These are phyloP conservation scores for Lipomyces oligophaga DNA, from an alignment of 805 yeast species.

Conservation along the genomic window DNA sequence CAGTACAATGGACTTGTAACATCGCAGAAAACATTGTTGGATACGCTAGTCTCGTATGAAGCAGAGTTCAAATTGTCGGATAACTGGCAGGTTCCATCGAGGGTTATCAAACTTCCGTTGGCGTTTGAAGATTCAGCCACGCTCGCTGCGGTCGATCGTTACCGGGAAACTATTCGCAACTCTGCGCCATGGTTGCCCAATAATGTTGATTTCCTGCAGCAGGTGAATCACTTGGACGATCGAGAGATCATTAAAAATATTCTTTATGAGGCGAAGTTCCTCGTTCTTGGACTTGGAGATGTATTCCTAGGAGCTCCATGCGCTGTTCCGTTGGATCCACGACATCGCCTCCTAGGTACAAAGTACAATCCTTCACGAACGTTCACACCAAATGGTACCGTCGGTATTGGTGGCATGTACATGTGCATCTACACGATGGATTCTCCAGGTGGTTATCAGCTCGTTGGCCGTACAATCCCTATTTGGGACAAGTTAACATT, in stretches of 20 bases:
- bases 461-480: conserved; percentile 94
- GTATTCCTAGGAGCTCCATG: conserved; percentile 98
- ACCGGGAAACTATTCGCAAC: conserved; percentile 87
- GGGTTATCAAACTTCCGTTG: conserved; percentile 84
- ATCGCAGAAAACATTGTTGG: conserved; percentile 58
- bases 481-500: conserved; percentile 93
- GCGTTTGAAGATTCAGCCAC: conserved; percentile 93
- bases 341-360: conserved; percentile 87
- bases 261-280: conserved; percentile 82
- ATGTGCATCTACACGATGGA: conserved; percentile 98
- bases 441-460: conserved; percentile 97
- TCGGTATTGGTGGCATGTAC: conserved; percentile 97
- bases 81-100: conserved; percentile 82
- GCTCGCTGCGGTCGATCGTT: conserved; percentile 82
- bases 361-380: conserved; percentile 97
- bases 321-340: conserved; percentile 96
- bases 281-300: conserved; percentile 94
- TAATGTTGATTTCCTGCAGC: conserved; percentile 91
- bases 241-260: conserved; percentile 75
- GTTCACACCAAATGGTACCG: conserved; percentile 93
- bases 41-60: conserved; percentile 69
- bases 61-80: conserved; percentile 65
- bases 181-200: conserved; percentile 98
- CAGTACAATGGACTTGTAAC: conserved; percentile 68
- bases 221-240: conserved; percentile 68